Evolutionary conservation across 108 stramenopile genomes (phyloP), one percentile per base, ranked within the genome.

Genomic region (Nannochloropsis gaditana): DNA sequence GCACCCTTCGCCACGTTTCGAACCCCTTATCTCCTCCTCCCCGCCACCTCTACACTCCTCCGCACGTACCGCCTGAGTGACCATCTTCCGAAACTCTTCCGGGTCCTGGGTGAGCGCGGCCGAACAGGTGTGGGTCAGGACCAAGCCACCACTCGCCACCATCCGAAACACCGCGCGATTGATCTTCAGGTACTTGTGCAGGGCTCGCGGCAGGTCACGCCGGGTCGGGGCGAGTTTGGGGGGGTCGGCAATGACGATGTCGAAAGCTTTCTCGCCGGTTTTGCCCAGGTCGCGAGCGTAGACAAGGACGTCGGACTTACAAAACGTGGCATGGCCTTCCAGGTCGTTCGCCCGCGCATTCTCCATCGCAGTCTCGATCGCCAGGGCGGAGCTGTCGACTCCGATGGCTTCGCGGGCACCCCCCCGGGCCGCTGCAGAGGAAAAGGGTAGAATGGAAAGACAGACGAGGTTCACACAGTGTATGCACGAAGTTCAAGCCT

Each of bases 341-440:
- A 81, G 31, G 11, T 41, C 80, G 21, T 81, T 81, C 11, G 41
- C 41, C 2, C 21, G 21, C 41, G 80, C 80, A 41, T 81, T 81
- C 80, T 42, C 41, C 19, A 41, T 42, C 41, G 80, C 80, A 81
- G 80, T 81, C 41, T 21, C 21, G 11, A 81, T 41, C 21, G 80
- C 80, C 21, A 81, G 80, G 5, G 80, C 80, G 41, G 80, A 81
- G 41, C 41, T 41, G 80, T 81, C 80, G 41, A 81, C 80, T 11
- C 80, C 80, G 59, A 73, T 8, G 3, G n/a, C 59, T 73, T 73
- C 59, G 19, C 2, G 15, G 59, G 59, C 59, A 15, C 59, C 59
- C 19, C 59, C 59, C n/a, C n/a, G 15, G 59, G 59, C 59, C 3
- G 59, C 59, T 73, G 59, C n/a, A 73, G 8, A 15, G n/a, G 59